phyloP scores from a whole-genome alignment of 805 yeast genomes.

The Cyberlindnera saturnus region DNA sequence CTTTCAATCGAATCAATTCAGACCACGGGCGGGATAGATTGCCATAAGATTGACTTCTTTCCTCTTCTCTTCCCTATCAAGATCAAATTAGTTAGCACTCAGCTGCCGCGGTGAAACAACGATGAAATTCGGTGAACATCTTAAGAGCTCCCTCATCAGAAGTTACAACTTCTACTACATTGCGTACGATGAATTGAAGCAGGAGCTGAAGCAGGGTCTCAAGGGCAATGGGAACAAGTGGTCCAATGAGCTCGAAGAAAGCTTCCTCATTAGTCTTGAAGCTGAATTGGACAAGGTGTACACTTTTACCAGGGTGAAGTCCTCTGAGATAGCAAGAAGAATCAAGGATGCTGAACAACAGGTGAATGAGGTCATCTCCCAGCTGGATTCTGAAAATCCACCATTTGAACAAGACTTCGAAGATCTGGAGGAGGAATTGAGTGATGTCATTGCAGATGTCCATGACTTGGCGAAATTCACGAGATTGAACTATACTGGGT shows the following conservation, averaged over 20 bases:
- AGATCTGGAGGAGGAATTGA: slow-evolving; percentile 66
- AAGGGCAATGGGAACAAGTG: slow-evolving; percentile 53
- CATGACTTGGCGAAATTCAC: slow-evolving; percentile 95
- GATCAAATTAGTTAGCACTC: too few relatives aligned
- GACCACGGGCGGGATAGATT: too few relatives aligned
- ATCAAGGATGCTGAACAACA: slow-evolving; percentile 75
- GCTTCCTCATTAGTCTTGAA: slow-evolving; percentile 68
- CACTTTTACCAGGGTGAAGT: slow-evolving; percentile 84
- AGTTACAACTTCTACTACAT: slow-evolving; percentile 89
- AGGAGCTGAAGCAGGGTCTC: slow-evolving; percentile 65
- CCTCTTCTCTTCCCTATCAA: too few relatives aligned
- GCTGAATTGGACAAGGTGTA: slow-evolving; percentile 87
- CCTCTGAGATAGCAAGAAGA: slow-evolving; percentile 77
- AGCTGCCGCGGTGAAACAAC: not conserved
- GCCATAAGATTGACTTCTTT: too few relatives aligned
- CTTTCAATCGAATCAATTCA: too few relatives aligned
- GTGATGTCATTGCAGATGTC: slow-evolving; percentile 92
- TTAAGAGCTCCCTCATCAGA: slow-evolving; percentile 81
- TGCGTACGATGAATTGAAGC: slow-evolving; percentile 85
- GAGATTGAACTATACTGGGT: slow-evolving; percentile 91
- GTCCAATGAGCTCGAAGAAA: slow-evolving; percentile 76
- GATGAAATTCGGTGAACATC: slow-evolving; percentile 96
- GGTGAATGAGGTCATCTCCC: slow-evolving; percentile 60
- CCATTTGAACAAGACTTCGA: slow-evolving; percentile 65
- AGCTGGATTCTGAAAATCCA: slow-evolving; percentile 42